Base-by-base conservation (phyloP, 768 basidiomycete species). In the Chalciporus pseudorubinellus region DNA sequence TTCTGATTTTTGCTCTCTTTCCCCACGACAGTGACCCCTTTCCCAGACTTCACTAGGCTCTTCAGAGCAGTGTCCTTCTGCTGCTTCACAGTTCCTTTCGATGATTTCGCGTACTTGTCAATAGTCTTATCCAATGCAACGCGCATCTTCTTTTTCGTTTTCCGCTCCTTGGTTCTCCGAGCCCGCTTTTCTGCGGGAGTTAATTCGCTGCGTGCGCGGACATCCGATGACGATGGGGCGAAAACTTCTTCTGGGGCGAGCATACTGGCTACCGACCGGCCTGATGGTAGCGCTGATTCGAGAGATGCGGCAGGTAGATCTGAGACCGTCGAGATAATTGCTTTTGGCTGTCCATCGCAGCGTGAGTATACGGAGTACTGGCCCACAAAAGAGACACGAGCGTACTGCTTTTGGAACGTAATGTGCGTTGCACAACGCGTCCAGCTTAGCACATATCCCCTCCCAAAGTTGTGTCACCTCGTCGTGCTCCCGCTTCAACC, bases 191-290 rank as follows among this genome's bases (percentile, higher is more conserved):
- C 87, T 18, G 74, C 67, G 1, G 95, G 90, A 3, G 91, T 92
- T 44, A 98, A 74, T 68, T 98, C 95, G 44, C 84, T 85, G 38
- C 82, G 79, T 3, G 84, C 78, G 38, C 83, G 83, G 20, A 80
- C 75, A 43, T 79, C 77, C 3, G 78, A 69, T 1, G 81, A 62
- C 3, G 78, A 67, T 0, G 88, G 80, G 1, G 85, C 74, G 59
- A 88, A 87, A 13, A 98, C 73, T 70, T 99, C 97, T 66, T 98
- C 93, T 1, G 97, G 97, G 1, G 97, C 92, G 39, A 99, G 79
- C 77, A 93, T 87, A 0, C 83, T 85, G 2, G 86, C 76, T 0
- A 79, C 73, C 0, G 92, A 85, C 59, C 84, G 82, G 9, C 84
- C 79, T 0, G 91, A 89, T 0, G 95, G 97, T 6, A 99, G 76